These are phyloP conservation scores for Candida sp. DNA, from an alignment of 1,139 yeast species.

Conservation along the genomic window DNA sequence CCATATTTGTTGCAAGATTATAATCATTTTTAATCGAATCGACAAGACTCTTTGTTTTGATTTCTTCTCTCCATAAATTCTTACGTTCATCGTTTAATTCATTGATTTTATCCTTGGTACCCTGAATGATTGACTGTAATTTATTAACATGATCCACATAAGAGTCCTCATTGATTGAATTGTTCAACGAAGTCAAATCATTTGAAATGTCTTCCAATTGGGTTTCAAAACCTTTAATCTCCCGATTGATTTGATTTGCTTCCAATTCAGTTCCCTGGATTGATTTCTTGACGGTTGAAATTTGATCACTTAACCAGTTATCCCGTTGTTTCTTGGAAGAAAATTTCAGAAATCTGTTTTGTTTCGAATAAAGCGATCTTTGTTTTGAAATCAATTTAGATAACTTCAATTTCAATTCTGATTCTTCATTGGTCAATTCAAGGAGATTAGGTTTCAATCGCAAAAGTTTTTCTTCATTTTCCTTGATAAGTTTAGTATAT, in stretches of 20 bases:
- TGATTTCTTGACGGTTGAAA: conserved; percentile 16
- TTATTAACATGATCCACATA: conserved; percentile 17
- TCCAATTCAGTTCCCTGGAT: conserved; percentile 21
- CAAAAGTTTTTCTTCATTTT: conserved; percentile 20
- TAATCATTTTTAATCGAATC: conserved; percentile 58
- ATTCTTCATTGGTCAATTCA: conserved; percentile 39
- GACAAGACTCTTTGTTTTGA: conserved; percentile 51
- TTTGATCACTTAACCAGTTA: conserved; percentile 53
- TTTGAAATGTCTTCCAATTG: conserved; percentile 18
- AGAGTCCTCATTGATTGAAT: conserved; percentile 22
- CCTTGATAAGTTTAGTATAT: conserved; percentile 15
- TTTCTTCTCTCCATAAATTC: conserved; percentile 77
- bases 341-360: conserved; percentile 67
- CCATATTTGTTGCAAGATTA: conserved; percentile 52
- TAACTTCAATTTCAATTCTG: conserved; percentile 34
- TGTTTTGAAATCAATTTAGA: conserved; percentile 50
- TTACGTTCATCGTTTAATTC: conserved; percentile 65
- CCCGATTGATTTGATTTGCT: conserved; percentile 16
- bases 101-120: conserved; percentile 37
- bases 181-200: conserved; percentile 40
- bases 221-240: conserved; percentile 15
- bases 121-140: conserved; percentile 32
- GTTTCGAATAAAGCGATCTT: conserved; percentile 67
- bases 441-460: conserved; percentile 41
- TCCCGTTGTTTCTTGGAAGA: conserved; percentile 58